A percentile compares a stretch with the other conserved stretches of the same genome.
Evolutionary conservation across 352 stramenopile species (phyloP).

Genomic region (Globisporangium cystogenes): DNA sequence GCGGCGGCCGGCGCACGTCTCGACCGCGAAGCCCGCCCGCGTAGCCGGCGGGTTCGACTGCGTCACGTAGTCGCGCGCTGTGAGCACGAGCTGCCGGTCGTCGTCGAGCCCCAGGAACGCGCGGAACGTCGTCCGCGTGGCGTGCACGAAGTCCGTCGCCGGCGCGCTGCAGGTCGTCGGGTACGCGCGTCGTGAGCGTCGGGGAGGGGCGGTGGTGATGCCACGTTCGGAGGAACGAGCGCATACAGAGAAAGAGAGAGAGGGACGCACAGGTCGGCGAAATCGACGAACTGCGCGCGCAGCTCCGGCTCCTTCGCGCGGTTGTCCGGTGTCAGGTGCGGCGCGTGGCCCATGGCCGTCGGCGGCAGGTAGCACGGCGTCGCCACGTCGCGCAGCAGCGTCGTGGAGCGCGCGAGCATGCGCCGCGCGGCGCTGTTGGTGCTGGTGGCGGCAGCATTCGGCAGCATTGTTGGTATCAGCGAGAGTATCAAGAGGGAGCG

Average conservation of each 20-base stretch:
- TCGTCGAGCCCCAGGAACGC: constrained; percentile 47
- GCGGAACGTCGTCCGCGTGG: constrained; percentile 34
- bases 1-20: constrained; percentile 46
- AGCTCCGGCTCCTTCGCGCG: constrained; percentile 48
- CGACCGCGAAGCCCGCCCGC: constrained; percentile 51
- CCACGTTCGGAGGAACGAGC: too few relatives aligned
- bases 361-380: constrained; percentile 75
- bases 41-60: constrained; percentile 43
- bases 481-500: too few relatives aligned
- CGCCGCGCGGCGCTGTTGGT: neutral
- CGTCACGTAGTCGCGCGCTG: constrained; percentile 67
- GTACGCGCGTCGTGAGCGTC: neutral
- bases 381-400: constrained; percentile 22
- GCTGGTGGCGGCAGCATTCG: constrained; percentile 1
- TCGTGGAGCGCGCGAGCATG: constrained; percentile 29
- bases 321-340: constrained; percentile 75
- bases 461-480: neutral
- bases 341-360: constrained; percentile 57
- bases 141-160: constrained; percentile 25
- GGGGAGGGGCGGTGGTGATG: too few relatives aligned
- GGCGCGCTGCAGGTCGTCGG: constrained; percentile 17
- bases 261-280: constrained; percentile 56
- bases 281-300: constrained; percentile 60
- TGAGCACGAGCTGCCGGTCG: constrained; percentile 49
- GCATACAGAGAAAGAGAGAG: constrained; percentile 10